Evolutionary conservation across 495 filamentous ascomycete species (phyloP).

Genomic region (Amphirosellinia nigrospora): DNA sequence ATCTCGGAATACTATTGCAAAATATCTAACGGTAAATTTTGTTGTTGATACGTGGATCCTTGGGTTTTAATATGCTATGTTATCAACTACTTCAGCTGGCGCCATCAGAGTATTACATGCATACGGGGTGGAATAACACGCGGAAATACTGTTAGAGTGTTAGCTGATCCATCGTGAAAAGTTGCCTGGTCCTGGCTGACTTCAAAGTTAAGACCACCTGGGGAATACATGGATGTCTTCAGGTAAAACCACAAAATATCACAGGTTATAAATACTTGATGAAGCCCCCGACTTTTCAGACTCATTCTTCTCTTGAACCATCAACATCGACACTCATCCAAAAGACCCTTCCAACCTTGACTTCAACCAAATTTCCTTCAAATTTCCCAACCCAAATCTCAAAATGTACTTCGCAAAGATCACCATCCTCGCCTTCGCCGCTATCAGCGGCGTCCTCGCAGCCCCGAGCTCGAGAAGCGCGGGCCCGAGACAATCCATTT

Average conservation of each 20-base stretch:
- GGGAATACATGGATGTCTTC: neutral
- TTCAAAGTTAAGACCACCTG: neutral
- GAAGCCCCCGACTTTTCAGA: neutral
- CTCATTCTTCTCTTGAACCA: neutral
- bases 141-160: neutral
- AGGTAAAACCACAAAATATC: neutral
- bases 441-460: constrained; percentile 1
- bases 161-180: neutral
- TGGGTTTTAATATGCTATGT: too few relatives aligned
- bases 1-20: neutral
- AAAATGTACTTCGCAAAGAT: neutral
- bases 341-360: neutral
- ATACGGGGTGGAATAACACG: neutral
- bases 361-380: neutral
- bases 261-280: neutral
- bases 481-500: neutral
- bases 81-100: neutral
- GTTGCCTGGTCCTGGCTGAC: neutral
- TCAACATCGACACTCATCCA: neutral
- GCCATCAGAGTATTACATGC: neutral
- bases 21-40: too few relatives aligned
- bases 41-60: too few relatives aligned
- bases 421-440: neutral
- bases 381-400: neutral
- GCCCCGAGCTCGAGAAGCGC: neutral